These are phyloP conservation scores for Prunella vulgaris DNA, from an alignment of 257 asterid species.

Conservation along the genomic window DNA sequence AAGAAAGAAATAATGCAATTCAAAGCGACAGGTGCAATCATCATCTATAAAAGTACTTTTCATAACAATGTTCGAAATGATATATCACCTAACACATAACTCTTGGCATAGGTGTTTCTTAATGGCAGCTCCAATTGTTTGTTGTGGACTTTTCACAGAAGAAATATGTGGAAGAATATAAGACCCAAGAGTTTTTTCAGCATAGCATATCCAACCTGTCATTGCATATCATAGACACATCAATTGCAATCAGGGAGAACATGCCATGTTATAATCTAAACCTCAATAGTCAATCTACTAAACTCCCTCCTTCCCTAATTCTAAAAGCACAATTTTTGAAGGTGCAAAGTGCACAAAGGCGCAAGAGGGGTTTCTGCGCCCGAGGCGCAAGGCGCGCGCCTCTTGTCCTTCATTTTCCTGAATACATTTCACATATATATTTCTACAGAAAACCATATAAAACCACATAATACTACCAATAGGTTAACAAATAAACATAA, in stretches of 20 bases:
- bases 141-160: slow-evolving; percentile 97
- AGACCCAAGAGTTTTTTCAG: slow-evolving; percentile 95
- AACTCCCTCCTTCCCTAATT: no score
- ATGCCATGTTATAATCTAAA: neutral
- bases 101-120: slow-evolving; percentile 60
- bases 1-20: slow-evolving; percentile 6
- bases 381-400: no score
- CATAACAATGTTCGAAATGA: slow-evolving; percentile 5
- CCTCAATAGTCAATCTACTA: neutral
- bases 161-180: slow-evolving; percentile 91
- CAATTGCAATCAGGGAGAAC: slow-evolving; percentile 4
- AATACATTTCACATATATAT: no score
- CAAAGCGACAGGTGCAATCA: neutral
- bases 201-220: slow-evolving; percentile 99
- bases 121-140: slow-evolving; percentile 78
- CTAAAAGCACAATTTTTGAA: no score
- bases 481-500: no score
- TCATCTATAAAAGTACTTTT: neutral
- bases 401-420: no score
- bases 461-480: no score
- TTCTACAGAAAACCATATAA: no score
- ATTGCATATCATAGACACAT: slow-evolving; percentile 17
- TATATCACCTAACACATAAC: slow-evolving; percentile 54
- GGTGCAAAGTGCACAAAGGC: no score
- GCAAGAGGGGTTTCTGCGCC: no score